These are phyloP conservation scores for Monilinia polystroma DNA, from an alignment of 2,329 filamentous ascomycete species.

Conservation along the genomic window DNA sequence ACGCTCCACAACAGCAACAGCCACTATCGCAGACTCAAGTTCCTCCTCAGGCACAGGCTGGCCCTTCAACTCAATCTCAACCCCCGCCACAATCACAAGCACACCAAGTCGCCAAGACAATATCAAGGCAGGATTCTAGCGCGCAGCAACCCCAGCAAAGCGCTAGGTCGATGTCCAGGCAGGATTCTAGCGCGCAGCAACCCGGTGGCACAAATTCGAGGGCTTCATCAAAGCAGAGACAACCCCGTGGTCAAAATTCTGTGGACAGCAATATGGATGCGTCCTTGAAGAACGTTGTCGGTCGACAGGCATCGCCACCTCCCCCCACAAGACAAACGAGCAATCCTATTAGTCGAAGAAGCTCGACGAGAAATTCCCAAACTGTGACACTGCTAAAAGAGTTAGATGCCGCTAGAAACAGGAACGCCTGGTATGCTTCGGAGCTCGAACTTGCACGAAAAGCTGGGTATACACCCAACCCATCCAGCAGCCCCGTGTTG, in stretches of 20 bases:
- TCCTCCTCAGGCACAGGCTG: constrained; percentile 12
- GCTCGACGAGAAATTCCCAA: constrained; percentile 55
- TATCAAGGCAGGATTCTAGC: constrained; percentile 30
- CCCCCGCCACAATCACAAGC: constrained; percentile 12
- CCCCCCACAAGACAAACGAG: constrained; percentile 56
- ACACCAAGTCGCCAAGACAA: constrained; percentile 40
- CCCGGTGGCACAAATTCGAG: constrained; percentile 36
- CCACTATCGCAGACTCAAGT: neutral
- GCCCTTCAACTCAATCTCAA: constrained; percentile 14
- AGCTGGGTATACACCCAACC: constrained; percentile 76
- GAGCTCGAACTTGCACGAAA: constrained; percentile 90
- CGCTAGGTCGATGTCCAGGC: constrained; percentile 38
- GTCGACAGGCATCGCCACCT: constrained; percentile 57
- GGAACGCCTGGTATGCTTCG: constrained; percentile 96
- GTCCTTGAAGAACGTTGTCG: constrained; percentile 45
- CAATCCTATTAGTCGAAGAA: constrained; percentile 59
- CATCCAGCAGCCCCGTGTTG: constrained; percentile 67
- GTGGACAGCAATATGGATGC: constrained; percentile 65
- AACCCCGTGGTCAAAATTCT: constrained; percentile 61
- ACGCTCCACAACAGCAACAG: constrained; percentile 15
- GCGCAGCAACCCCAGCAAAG: constrained; percentile 43
- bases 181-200: constrained; percentile 34
- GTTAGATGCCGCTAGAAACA: constrained; percentile 77
- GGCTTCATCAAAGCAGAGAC: constrained; percentile 52
- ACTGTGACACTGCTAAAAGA: constrained; percentile 80